Evolutionary conservation across 768 basidiomycete species (phyloP).

Genomic region (Boletus eberwhitei): DNA sequence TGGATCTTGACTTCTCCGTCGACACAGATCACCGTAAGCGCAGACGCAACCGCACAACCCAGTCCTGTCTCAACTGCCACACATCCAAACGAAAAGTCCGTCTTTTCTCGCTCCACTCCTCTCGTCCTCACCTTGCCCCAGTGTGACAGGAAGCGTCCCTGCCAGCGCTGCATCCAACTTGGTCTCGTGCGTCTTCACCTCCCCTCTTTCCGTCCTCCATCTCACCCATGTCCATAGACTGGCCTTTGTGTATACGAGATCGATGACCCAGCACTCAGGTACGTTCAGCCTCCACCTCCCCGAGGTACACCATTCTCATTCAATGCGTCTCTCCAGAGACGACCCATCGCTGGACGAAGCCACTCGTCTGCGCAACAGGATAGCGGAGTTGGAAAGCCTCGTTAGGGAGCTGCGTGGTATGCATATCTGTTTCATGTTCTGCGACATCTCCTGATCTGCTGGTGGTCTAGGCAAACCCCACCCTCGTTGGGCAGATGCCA

Average conservation of each 20-base stretch:
- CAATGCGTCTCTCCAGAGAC: slow-evolving; percentile 49
- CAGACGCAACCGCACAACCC: slow-evolving; percentile 88
- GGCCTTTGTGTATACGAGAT: slow-evolving; percentile 95
- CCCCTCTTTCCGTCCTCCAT: not conserved
- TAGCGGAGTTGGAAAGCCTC: slow-evolving; percentile 90
- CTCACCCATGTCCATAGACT: slow-evolving; percentile 47
- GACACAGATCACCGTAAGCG: slow-evolving; percentile 79
- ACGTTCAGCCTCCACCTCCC: slow-evolving; percentile 1
- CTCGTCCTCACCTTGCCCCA: slow-evolving; percentile 9
- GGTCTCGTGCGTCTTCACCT: slow-evolving; percentile 57
- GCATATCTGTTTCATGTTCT: slow-evolving; percentile 16
- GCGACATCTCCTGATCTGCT: slow-evolving; percentile 7
- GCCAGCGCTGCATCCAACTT: slow-evolving; percentile 85
- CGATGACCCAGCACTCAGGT: slow-evolving; percentile 83
- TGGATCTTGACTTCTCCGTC: slow-evolving; percentile 72
- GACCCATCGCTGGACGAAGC: slow-evolving; percentile 87
- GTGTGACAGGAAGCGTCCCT: slow-evolving; percentile 92
- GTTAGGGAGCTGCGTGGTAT: slow-evolving; percentile 83
- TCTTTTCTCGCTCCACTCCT: not conserved
- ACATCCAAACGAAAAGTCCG: slow-evolving; percentile 89
- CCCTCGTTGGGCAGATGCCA: slow-evolving; percentile 80
- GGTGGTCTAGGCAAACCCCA: slow-evolving; percentile 69
- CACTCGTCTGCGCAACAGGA: slow-evolving; percentile 79
- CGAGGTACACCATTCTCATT: not conserved
- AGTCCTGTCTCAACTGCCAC: slow-evolving; percentile 86